These are phyloP conservation scores for Linum trigynum DNA, from an alignment of 345 rosid species.

Conservation along the genomic window DNA sequence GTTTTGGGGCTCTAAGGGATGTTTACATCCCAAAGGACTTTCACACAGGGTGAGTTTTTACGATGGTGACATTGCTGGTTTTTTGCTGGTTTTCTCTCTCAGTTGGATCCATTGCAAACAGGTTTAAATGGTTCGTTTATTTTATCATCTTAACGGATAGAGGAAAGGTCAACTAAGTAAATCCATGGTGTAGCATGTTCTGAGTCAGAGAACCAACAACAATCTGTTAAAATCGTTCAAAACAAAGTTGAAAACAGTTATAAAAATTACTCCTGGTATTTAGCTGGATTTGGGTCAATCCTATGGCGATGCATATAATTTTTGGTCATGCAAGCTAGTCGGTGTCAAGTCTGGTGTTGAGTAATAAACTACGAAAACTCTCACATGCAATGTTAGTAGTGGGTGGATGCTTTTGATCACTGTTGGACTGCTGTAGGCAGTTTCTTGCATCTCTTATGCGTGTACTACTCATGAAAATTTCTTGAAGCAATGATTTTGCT, in stretches of 20 bases:
- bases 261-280: background rate
- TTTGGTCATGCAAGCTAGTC: background rate
- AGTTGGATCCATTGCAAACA: background rate
- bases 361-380: background rate
- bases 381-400: too few relatives aligned
- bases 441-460: background rate
- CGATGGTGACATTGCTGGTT: background rate
- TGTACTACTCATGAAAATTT: background rate
- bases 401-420: background rate
- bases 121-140: background rate
- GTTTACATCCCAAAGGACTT: conserved; percentile 90
- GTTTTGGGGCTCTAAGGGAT: conserved; percentile 79
- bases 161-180: background rate
- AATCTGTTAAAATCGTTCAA: background rate
- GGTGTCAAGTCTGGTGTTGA: background rate
- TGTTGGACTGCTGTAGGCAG: background rate
- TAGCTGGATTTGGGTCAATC: background rate
- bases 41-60: conserved; percentile 66
- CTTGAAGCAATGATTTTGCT: conserved; percentile 9
- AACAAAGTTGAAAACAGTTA: background rate
- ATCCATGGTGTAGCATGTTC: background rate
- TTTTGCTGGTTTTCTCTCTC: background rate
- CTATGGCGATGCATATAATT: background rate
- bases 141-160: background rate
- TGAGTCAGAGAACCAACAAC: too few relatives aligned